phyloP scores from a whole-genome alignment of 805 yeast genomes.

The Wickerhamomyces chaumierensis region DNA sequence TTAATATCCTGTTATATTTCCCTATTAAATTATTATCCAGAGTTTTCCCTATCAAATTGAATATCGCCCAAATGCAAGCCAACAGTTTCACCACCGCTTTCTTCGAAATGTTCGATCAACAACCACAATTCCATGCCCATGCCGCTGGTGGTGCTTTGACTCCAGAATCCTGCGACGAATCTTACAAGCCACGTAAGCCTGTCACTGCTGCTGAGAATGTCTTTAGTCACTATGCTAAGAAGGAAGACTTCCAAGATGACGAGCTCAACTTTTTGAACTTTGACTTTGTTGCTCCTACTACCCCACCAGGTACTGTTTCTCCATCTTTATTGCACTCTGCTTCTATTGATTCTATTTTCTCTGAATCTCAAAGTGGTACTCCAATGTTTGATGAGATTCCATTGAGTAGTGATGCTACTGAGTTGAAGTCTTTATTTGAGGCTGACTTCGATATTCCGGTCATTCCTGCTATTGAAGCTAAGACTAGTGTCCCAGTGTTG shows the following conservation, averaged over 20 bases:
- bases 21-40: slow-evolving; percentile 1
- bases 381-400: slow-evolving; percentile 41
- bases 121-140: slow-evolving; percentile 2
- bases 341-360: slow-evolving; percentile 45
- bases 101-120: slow-evolving; percentile 17
- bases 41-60: slow-evolving; percentile 2
- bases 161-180: slow-evolving; percentile 1
- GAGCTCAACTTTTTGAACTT: slow-evolving; percentile 13
- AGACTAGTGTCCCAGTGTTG: slow-evolving; percentile 16
- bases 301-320: slow-evolving; percentile 25
- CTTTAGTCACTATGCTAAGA: slow-evolving; percentile 15
- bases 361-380: slow-evolving; percentile 39
- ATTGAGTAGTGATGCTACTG: slow-evolving; percentile 24
- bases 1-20: too few relatives aligned
- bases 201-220: slow-evolving; percentile 21
- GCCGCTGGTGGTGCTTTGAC: slow-evolving; percentile 3
- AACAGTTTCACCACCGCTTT: slow-evolving; percentile 12
- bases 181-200: slow-evolving; percentile 17
- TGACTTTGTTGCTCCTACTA: slow-evolving; percentile 12
- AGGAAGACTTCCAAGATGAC: slow-evolving; percentile 11
- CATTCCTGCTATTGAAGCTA: slow-evolving; percentile 13
- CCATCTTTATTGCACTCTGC: slow-evolving; percentile 49
- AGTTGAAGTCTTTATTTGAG: slow-evolving; percentile 57
- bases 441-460: slow-evolving; percentile 19
- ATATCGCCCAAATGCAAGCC: slow-evolving; percentile 2